phyloP scores from a whole-genome alignment of 176 grass and related monocot species.

The Eragrostis nindensis region DNA sequence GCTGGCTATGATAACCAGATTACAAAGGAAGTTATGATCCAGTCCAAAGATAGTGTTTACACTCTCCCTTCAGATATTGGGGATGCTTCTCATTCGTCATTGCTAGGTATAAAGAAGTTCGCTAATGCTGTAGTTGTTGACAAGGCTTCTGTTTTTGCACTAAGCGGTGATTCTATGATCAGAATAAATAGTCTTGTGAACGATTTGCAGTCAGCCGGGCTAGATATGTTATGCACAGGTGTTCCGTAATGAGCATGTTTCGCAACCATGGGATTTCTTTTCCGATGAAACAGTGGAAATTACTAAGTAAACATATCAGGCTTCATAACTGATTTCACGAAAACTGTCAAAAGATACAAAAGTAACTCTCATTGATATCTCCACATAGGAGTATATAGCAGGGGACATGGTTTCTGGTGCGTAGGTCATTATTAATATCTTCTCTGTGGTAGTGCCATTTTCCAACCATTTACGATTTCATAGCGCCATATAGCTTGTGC shows the following conservation, averaged over 20 bases:
- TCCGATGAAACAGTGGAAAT: constrained; percentile 71
- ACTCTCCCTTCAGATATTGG: constrained; percentile 49
- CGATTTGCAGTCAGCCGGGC: constrained; percentile 51
- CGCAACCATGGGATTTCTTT: constrained; percentile 70
- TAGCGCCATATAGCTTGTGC: neutral
- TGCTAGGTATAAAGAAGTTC: constrained; percentile 61
- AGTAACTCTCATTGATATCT: constrained; percentile 41
- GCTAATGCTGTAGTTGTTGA: constrained; percentile 66
- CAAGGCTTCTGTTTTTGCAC: constrained; percentile 48
- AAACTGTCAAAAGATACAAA: constrained; percentile 76
- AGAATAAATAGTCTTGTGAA: constrained; percentile 37
- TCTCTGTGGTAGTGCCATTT: neutral
- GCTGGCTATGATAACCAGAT: constrained; percentile 65
- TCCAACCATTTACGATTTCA: neutral
- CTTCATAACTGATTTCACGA: constrained; percentile 84
- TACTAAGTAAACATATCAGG: constrained; percentile 62
- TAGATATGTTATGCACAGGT: constrained; percentile 66
- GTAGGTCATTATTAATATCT: neutral
- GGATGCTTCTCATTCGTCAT: constrained; percentile 49
- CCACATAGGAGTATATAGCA: neutral
- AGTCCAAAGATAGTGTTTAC: constrained; percentile 72
- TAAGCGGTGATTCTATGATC: constrained; percentile 22
- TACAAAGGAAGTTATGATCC: constrained; percentile 61
- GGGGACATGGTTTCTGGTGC: neutral
- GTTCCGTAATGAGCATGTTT: constrained; percentile 69